phyloP scores from a whole-genome alignment of 1,139 yeast species.

The Taphrina pruni region DNA sequence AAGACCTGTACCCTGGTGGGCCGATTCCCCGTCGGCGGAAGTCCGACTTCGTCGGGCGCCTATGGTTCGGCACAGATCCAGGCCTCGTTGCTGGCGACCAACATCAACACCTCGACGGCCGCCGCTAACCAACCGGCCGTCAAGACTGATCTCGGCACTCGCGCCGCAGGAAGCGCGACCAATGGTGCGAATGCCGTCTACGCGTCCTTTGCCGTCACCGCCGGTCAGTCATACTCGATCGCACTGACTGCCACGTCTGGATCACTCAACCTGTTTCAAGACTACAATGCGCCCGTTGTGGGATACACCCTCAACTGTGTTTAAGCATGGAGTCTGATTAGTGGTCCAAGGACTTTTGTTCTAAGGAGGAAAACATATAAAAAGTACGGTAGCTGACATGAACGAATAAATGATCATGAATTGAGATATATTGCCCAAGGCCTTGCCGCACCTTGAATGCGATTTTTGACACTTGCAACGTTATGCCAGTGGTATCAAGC shows the following conservation, averaged over 20 bases:
- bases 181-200: slow-evolving; percentile 25
- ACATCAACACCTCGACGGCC: slow-evolving; percentile 16
- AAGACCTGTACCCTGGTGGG: slow-evolving; percentile 24
- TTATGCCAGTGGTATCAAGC: no score
- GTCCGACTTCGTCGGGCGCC: slow-evolving; percentile 15
- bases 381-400: no score
- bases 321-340: not conserved
- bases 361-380: not conserved
- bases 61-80: slow-evolving; percentile 28
- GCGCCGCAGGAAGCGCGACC: slow-evolving; percentile 23
- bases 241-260: slow-evolving; percentile 22
- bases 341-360: no score
- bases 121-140: slow-evolving; percentile 19
- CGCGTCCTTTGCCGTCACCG: slow-evolving; percentile 14
- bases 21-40: slow-evolving; percentile 20
- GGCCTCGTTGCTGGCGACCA: slow-evolving; percentile 15
- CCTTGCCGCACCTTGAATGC: no score
- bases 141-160: slow-evolving; percentile 24
- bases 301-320: slow-evolving; percentile 30
- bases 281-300: slow-evolving; percentile 23
- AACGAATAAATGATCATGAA: no score
- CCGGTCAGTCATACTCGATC: slow-evolving; percentile 25
- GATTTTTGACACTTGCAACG: no score
- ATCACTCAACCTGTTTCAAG: slow-evolving; percentile 15
- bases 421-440: no score